These are phyloP conservation scores for Hemileia vastatrix DNA, from an alignment of 1,284 basidiomycete species.

Conservation along the genomic window DNA sequence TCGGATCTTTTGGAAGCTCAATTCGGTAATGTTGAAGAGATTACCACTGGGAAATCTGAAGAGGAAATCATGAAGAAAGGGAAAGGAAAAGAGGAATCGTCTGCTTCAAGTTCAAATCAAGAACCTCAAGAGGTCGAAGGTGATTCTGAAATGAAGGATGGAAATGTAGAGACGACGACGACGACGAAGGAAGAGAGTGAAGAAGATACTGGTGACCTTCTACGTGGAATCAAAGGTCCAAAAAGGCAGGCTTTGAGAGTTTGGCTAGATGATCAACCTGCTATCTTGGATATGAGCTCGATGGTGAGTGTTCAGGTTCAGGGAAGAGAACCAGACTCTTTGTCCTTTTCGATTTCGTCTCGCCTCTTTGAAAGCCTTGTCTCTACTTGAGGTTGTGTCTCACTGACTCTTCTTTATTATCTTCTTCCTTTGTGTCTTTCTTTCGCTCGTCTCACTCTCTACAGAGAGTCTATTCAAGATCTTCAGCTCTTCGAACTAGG, in stretches of 20 bases:
- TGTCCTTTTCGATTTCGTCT: slow-evolving; percentile 31
- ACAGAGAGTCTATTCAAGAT: no score
- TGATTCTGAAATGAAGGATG: slow-evolving; percentile 9
- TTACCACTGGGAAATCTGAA: slow-evolving; percentile 30
- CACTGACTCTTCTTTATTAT: no score
- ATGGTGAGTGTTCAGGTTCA: neutral
- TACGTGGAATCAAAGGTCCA: neutral
- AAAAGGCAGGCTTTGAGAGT: neutral
- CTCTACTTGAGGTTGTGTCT: no score
- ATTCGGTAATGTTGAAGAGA: slow-evolving; percentile 39
- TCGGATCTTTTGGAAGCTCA: slow-evolving; percentile 40
- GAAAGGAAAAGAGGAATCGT: neutral
- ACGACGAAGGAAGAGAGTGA: no score
- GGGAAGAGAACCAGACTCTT: neutral
- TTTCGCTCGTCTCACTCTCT: no score
- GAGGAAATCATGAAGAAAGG: neutral
- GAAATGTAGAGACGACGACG: neutral
- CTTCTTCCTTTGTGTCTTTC: no score
- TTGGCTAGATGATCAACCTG: neutral
- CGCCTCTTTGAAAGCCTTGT: slow-evolving; percentile 35
- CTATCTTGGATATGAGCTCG: neutral
- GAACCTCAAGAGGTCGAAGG: slow-evolving; percentile 4
- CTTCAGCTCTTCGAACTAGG: no score
- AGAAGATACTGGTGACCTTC: slow-evolving; percentile 2
- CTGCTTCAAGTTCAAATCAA: neutral